Base-by-base conservation (phyloP, 345 rosid species). In the Microthlaspi erraticum region DNA sequence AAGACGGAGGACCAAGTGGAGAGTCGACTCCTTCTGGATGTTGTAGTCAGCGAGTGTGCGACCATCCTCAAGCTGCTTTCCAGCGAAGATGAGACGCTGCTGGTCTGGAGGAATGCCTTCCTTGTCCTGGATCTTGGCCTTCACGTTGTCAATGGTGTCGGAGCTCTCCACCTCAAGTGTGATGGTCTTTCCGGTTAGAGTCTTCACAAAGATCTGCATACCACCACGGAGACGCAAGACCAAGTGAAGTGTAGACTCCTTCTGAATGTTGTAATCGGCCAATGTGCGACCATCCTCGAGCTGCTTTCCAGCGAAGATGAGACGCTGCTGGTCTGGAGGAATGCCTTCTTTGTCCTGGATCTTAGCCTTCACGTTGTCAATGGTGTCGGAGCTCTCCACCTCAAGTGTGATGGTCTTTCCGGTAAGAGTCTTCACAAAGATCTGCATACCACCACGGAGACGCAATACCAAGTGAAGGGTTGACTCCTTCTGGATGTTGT, bases 361-460 rank as follows among this genome's bases (percentile, higher is more conserved):
- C 19, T 80, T 80, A 1, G 83, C 80, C 36, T 80, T 80, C 0
- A 80, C 81, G 46, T 80, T 80, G 60, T 80, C 83, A 0, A 80
- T 77, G 23, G 83, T 80, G 64, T 80, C 83, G 0, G 78, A 72
- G 39, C 81, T 77, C 36, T 80, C 83, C 11, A 80, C 83, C 19
- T 80, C 83, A 1, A 80, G 8, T 2, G 83, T 80, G 4, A 81
- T 81, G 0, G 83, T 81, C 60, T 81, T 81, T 0, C 83, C 83
- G 0, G 83, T 81, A 0, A 81, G 23, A 1, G 83, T 81, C 63
- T 81, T 77, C 0, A 81, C 81, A 6, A 81, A 81, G 45, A 81
- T 80, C 5, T 80, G 83, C 83, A 80, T 80, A 1, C 83, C 83
- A 1, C 83, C 83, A 44, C 83, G 83, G 0, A 80, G 68, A 38